Base-by-base conservation (phyloP, 371 early-diverging fungal species). In the Lichtheimia corymbifera region DNA sequence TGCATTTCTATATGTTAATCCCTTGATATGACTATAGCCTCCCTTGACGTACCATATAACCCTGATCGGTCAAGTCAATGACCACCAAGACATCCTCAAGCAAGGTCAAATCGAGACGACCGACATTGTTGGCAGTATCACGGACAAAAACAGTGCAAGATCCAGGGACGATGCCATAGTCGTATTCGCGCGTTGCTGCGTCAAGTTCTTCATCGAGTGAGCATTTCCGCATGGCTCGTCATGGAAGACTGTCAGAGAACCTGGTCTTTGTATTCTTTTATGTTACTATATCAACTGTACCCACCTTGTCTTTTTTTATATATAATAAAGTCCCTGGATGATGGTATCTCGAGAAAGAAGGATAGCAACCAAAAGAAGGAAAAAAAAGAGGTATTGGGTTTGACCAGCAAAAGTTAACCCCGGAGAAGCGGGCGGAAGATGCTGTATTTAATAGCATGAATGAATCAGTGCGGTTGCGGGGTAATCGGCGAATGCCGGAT, bases 81-180 rank as follows among this genome's bases (percentile, higher is more conserved):
- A 77, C 67, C 44, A 74, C 62, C 63, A 77, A 64, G n/a, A 77
- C 67, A 17, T 67, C 71, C 65, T 77, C 78, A 11, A 77, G 42
- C 49, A 77, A 49, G 7, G 75, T 77, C 55, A 77, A 58, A 61
- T 77, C 78, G 45, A 77, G 45, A 4, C 73, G 59, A 11, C 71
- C 78, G 44, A 74, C 55, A 40, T 64, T 54, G 20, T 66, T 64
- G 13, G 67, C 20, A 22, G 70, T 67, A 53, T 77, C 78, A 12
- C 59, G 66, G 0, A 77, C 73, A 71, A 77, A 77, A 4, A 77
- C 70, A 17, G 78, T 71, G 12, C 73, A 72, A 45, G 78, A 77
- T n/a, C 78, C 74, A 13, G 78, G 78, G 13, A 77, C 78, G 50
- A 77, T 77, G 53, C 61, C 61, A 51, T 74, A 77, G 65, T 77